Percentiles rank a stretch among this genome's conserved stretches.
Conservation (phyloP, 2,329 filamentous ascomycete species). For the Pyrenophora teres region DNA sequence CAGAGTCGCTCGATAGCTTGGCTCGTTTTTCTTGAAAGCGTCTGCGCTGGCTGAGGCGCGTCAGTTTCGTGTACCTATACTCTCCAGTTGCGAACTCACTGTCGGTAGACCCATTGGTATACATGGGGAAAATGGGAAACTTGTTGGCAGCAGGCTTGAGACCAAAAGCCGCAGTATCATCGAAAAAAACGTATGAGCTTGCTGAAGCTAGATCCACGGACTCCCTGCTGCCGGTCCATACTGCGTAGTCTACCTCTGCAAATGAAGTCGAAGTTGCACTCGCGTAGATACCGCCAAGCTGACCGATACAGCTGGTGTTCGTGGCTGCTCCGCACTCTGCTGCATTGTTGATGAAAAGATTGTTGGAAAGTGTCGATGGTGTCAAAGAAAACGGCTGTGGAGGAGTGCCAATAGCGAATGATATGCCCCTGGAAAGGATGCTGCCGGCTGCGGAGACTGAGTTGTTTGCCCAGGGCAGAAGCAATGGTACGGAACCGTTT, state of each 20-base stretch:
- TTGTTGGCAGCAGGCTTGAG: conserved; percentile 20
- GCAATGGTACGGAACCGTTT: conserved; percentile 22
- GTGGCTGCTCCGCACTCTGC: conserved; percentile 19
- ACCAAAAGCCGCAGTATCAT: conserved; percentile 21
- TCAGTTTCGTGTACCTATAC: neutral
- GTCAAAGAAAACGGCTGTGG: conserved; percentile 23
- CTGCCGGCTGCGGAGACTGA: conserved; percentile 17
- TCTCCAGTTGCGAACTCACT: conserved; percentile 11
- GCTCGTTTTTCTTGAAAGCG: conserved; percentile 12
- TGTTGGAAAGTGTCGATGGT: conserved; percentile 21
- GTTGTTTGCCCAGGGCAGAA: conserved; percentile 25
- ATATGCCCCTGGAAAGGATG: conserved; percentile 22
- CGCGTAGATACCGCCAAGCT: conserved; percentile 21
- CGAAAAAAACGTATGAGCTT: conserved; percentile 22
- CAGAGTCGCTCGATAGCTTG: conserved; percentile 16
- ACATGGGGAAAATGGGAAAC: conserved; percentile 17
- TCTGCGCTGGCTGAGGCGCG: conserved; percentile 6
- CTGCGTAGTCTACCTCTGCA: conserved; percentile 14
- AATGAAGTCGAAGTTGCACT: conserved; percentile 22
- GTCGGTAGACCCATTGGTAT: conserved; percentile 19
- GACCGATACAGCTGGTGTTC: conserved; percentile 23
- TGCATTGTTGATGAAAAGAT: conserved; percentile 22
- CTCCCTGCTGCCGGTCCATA: conserved; percentile 23
- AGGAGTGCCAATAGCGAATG: conserved; percentile 22
- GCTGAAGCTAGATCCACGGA: conserved; percentile 13